Base-by-base conservation (phyloP, 2,329 filamentous ascomycete genomes). In the Aurifilum marmelostoma region DNA sequence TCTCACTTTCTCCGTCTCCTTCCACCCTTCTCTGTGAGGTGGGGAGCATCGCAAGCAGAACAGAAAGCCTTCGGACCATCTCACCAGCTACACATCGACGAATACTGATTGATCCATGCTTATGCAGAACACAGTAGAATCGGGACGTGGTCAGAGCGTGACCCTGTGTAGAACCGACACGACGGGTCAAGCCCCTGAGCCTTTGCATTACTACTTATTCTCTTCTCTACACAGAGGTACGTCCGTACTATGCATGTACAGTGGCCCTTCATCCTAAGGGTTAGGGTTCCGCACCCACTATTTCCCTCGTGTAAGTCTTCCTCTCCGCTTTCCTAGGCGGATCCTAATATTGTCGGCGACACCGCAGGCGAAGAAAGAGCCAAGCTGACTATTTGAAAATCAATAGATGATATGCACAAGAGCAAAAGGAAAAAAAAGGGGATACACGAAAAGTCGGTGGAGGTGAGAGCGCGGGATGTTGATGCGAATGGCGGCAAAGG, bases 141-240 rank as follows among this genome's bases (percentile, higher is more conserved):
- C 50, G 34, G 24, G 39, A 50, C 50, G 41, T 63, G 61, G 61
- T 63, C 61, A 32, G 21, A 63, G 61, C 61, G 41, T 29, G 43
- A 47, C 34, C 59, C 12, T 61, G 58, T 41, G 34, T 3, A 24
- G n/a, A 27, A 29, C 24, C 54, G 56, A n/a, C 21, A 47, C 8
- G 43, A 47, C 21, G 43, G 43, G 43, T n/a, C 43, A 47, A 47
- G n/a, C 61, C 59, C 61, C 61, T 63, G 61, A 63, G 24, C 61
- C 27, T 29, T 6, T 63, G 60, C 60, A 62, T 62, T 41, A 61
- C 21, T n/a, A 34, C 8, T 34, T 34, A 34, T 34, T 11, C 12
- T 39, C 12, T 39, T 6, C 37, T 12, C 34, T 34, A 8, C 34
- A 34, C 8, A 34, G 8, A 9, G 4, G 37, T 39, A 39, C 2